Base-by-base conservation (phyloP, 495 filamentous ascomycete species). In the Xylaria castorea region DNA sequence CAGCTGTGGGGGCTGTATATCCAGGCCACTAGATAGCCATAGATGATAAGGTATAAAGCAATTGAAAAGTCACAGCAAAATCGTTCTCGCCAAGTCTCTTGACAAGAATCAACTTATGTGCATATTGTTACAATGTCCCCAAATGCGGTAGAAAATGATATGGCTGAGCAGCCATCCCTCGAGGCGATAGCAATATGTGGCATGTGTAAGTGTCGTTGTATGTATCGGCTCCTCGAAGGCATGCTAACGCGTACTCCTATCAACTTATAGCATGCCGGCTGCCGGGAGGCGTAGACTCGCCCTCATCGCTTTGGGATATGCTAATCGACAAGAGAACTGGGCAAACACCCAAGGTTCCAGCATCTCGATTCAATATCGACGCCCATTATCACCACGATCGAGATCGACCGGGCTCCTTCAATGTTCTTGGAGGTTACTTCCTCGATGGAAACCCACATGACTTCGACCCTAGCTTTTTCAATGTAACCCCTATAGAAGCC, bases 241-340 rank as follows among this genome's bases (percentile, higher is more conserved):
- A 38, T 16, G n/a, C 48, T 53, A 27, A 67, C 30, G 3, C n/a
- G 16, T 30, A 44, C 12, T 53, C 30, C 12, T 68, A 12, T 16
- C n/a, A 12, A 27, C 11, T 44, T 67, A 6, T 27, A 74, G 67
- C 61, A 44, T 74, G 72, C 34, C 50, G 53, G n/a, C 61, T 74
- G 2, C 72, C 72, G 1, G 67, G 67, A 48, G 72, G 51, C 16
- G 34, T 74, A 36, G 40, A 66, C 36, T 74, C 72, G 20, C 60
- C 62, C 7, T 70, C 51, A 75, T 87, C 89, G 16, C 86, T 91
- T 58, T 88, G 86, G 40, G 89, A 93, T 68, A 46, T 74, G 61
- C 20, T 71, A 12, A 9, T 74, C 8, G 40, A 58, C 16, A 74
- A 74, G 42, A 53, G 53, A 34, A 60, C 67, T 12, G 72, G 66